Conservation (phyloP, 352 stramenopile species). For the Phytophthora podocarpi region DNA sequence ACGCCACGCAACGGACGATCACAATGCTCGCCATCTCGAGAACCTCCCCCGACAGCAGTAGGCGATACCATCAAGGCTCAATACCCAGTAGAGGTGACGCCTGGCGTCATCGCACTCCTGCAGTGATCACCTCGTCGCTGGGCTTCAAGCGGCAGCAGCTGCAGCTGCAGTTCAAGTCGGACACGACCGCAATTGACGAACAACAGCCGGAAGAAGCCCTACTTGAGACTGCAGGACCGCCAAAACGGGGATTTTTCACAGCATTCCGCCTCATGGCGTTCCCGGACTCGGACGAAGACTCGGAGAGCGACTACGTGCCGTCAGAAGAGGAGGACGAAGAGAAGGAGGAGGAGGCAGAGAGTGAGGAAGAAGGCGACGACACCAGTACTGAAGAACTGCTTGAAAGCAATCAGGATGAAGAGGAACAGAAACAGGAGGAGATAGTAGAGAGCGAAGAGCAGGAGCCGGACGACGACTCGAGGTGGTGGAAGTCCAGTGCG, state of each 20-base stretch:
- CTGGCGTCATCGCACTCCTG: slow-evolving; percentile 9
- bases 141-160: slow-evolving; percentile 21
- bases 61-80: not conserved
- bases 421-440: not conserved
- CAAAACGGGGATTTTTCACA: not conserved
- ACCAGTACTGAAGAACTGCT: slow-evolving; percentile 21
- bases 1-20: slow-evolving; percentile 22
- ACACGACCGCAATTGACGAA: not conserved
- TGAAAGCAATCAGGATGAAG: slow-evolving; percentile 3
- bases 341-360: slow-evolving; percentile 12
- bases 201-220: slow-evolving; percentile 4
- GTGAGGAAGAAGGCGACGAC: slow-evolving; percentile 27
- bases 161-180: slow-evolving; percentile 1
- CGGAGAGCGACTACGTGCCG: slow-evolving; percentile 37
- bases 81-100: slow-evolving; percentile 17
- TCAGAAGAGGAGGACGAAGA: slow-evolving; percentile 35
- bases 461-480: slow-evolving; percentile 33
- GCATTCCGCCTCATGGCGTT: slow-evolving; percentile 29
- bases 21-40: slow-evolving; percentile 28
- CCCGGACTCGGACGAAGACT: slow-evolving; percentile 26
- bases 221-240: not conserved
- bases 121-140: not conserved
- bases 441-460: slow-evolving; percentile 33
- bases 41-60: not conserved
- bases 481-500: slow-evolving; percentile 34